Evolutionary conservation across 75 land plant genomes (phyloP).

Genomic region (Gnetum montanum): DNA sequence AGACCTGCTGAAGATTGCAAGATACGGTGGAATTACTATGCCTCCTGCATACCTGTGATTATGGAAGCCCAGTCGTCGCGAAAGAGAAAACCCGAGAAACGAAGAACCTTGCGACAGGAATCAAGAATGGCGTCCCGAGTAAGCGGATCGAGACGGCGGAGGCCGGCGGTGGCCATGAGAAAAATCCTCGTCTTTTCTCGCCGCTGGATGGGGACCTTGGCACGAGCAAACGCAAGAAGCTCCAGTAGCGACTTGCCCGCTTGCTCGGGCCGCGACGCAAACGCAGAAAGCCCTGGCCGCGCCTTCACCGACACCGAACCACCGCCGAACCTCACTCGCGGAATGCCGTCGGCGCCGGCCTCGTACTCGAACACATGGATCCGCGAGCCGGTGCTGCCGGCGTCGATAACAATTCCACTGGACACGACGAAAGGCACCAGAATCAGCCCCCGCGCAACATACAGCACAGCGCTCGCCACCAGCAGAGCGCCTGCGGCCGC

Average conservation of each 20-base stretch:
- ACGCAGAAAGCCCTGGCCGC: slow-evolving; percentile 68
- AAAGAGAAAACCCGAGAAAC: slow-evolving; percentile 57
- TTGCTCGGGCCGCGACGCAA: slow-evolving; percentile 33
- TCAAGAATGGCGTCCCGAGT: slow-evolving; percentile 58
- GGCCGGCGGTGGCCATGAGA: slow-evolving; percentile 90
- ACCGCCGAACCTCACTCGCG: slow-evolving; percentile 21
- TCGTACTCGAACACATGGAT: slow-evolving; percentile 65
- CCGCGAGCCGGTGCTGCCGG: slow-evolving; percentile 86
- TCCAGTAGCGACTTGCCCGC: slow-evolving; percentile 57
- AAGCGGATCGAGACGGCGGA: slow-evolving; percentile 48
- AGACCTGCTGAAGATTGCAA: too few species aligned
- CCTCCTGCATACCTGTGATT: slow-evolving; percentile 43
- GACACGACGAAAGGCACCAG: slow-evolving; percentile 26
- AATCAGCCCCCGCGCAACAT: slow-evolving; percentile 26
- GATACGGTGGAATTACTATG: too few species aligned
- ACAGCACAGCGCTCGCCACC: slow-evolving; percentile 9
- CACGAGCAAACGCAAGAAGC: slow-evolving; percentile 56
- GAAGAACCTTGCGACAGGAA: slow-evolving; percentile 48
- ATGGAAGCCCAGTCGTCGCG: slow-evolving; percentile 56
- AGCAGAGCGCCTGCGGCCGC: slow-evolving; percentile 17
- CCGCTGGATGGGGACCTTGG: slow-evolving; percentile 34
- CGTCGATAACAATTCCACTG: slow-evolving; percentile 54
- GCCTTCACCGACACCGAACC: slow-evolving; percentile 36
- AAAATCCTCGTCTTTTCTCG: slow-evolving; percentile 61
- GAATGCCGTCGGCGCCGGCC: slow-evolving; percentile 7